phyloP scores from a whole-genome alignment of 2,329 filamentous ascomycete species.

The Penicillium verrucosum region DNA sequence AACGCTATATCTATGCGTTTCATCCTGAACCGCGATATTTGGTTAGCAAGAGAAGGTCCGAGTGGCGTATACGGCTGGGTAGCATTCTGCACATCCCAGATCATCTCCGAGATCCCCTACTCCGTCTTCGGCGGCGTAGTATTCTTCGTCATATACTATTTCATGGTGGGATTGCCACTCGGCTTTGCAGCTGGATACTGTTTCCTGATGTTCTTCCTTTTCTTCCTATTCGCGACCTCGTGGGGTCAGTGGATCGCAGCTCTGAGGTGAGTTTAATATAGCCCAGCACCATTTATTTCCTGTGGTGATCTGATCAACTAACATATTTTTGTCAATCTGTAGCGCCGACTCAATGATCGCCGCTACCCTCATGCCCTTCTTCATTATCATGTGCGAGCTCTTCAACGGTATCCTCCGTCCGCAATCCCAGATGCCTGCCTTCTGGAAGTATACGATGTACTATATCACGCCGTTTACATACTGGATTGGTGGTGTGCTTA shows the following conservation, averaged over 20 bases:
- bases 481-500: slow-evolving; percentile 74
- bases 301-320: not conserved
- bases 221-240: slow-evolving; percentile 66
- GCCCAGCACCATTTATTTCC: not conserved
- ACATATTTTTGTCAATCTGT: not conserved
- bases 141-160: slow-evolving; percentile 72
- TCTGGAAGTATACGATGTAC: slow-evolving; percentile 79
- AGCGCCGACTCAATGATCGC: slow-evolving; percentile 63
- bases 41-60: slow-evolving; percentile 65
- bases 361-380: slow-evolving; percentile 74
- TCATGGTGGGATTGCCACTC: slow-evolving; percentile 62
- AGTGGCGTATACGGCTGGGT: slow-evolving; percentile 69
- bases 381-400: slow-evolving; percentile 77
- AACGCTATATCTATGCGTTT: slow-evolving; percentile 70
- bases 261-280: slow-evolving; percentile 52
- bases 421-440: slow-evolving; percentile 69
- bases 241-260: slow-evolving; percentile 81
- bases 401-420: slow-evolving; percentile 87
- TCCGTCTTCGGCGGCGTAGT: slow-evolving; percentile 59
- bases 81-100: slow-evolving; percentile 65
- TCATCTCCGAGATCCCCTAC: slow-evolving; percentile 66
- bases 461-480: slow-evolving; percentile 82
- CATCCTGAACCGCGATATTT: slow-evolving; percentile 65
- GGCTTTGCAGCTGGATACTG: slow-evolving; percentile 65
- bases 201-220: slow-evolving; percentile 70